These are phyloP conservation scores for Neurospora sp. DNA, from an alignment of 495 filamentous ascomycete species.

Conservation along the genomic window DNA sequence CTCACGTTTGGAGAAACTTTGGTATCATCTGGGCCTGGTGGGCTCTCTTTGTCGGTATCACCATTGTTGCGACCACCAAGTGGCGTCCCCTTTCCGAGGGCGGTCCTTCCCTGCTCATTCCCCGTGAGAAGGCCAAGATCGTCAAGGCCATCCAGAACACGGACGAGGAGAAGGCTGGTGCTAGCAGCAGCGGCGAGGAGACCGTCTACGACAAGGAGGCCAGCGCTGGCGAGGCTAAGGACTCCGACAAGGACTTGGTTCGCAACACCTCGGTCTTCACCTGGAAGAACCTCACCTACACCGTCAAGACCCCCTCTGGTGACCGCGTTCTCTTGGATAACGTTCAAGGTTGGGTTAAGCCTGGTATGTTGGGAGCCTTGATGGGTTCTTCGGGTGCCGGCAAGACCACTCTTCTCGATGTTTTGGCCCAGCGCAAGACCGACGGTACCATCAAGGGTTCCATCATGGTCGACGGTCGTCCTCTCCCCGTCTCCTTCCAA, in stretches of 20 bases:
- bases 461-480: constrained; percentile 67
- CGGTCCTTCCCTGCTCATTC: constrained; percentile 21
- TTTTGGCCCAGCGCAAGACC: constrained; percentile 65
- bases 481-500: constrained; percentile 64
- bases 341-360: constrained; percentile 68
- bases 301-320: constrained; percentile 52
- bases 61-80: constrained; percentile 45
- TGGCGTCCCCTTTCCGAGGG: constrained; percentile 38
- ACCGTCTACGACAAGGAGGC: constrained; percentile 27
- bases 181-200: constrained; percentile 10
- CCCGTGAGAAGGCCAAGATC: constrained; percentile 23
- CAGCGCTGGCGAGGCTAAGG: constrained; percentile 1
- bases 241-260: constrained; percentile 29
- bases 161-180: constrained; percentile 32
- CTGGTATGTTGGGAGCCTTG: constrained; percentile 66
- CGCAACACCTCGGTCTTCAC: constrained; percentile 47
- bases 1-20: constrained; percentile 73
- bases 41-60: constrained; percentile 56
- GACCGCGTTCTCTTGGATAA: constrained; percentile 52
- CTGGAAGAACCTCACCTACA: constrained; percentile 51
- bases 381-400: constrained; percentile 81
- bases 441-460: constrained; percentile 59
- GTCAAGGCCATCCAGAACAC: constrained; percentile 12
- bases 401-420: constrained; percentile 56
- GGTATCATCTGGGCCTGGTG: constrained; percentile 61